Evolutionary conservation across 192 early-diverging fungal species (phyloP), one percentile per base, ranked within the genome.

Genomic region (Neocallimastix lanati): DNA sequence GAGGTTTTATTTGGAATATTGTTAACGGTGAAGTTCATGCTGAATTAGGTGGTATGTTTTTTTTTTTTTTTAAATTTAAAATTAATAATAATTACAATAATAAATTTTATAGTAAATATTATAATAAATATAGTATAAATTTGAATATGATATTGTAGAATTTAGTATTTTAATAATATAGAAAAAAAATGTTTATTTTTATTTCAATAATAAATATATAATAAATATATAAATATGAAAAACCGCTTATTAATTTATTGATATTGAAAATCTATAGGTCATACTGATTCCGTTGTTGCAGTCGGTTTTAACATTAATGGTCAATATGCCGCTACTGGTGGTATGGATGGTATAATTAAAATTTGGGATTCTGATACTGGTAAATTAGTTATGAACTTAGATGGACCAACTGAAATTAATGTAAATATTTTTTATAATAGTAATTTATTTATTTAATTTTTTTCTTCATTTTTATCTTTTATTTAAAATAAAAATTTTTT

Each of bases 341-440:
- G 94, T n/a, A 95, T 99, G 96, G 96, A 98, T 81, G 98, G 98
- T 76, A 91, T 93, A 79, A 87, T 98, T 81, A 85, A 85, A 78
- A 92, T 96, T 29, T 93, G 91, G 88, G 85, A 89, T 81, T 82
- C 85, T 28, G 83, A 88, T 13, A 90, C 84, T 30, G 90, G 92
- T 13, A 86, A 90, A 79, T 85, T 90, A 37, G 86, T 94, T 21
- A 84, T 86, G 2, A 78, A 84, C 27, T 87, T 98, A 29, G 96
- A 99, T 78, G 96, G 96, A 9, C 94, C 96, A 16, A 90, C 91
- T 81, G 98, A 98, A 84, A 89, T 97, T 18, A 89, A 92, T 18
- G 93, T 94, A 87, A 81, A 86, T 85, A 18, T 67, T 13, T 6
- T 29, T 25, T 28, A 1, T 15, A 28, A n/a, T n/a, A n/a, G n/a